Base-by-base conservation (phyloP, 2,329 filamentous ascomycete species). In the Microsporum ferrugineum region DNA sequence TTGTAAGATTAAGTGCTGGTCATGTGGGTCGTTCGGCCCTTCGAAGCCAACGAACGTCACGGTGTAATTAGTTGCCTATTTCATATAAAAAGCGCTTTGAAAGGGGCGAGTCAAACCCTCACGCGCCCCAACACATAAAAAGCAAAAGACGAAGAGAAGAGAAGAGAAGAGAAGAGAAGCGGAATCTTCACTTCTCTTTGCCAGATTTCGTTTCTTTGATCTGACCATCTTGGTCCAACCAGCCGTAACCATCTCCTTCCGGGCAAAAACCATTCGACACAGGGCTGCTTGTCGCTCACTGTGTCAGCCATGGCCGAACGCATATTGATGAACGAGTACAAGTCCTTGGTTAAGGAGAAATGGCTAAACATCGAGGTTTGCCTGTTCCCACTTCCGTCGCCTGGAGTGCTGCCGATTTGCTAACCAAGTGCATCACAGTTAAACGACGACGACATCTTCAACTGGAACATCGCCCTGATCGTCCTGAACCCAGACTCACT, bases 401-500 rank as follows among this genome's bases (percentile, higher is more conserved):
- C 43, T 7, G 36, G 57, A 34, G 61, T 55, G 60, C 57, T n/a
- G 10, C 51, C 41, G 53, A n/a, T 17, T 62, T 43, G 45, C 41
- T 58, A 10, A 43, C 57, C 10, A 45, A 31, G 31, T 57, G n/a
- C 29, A 17, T n/a, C 39, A 69, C 68, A 94, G 84, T 80, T 91
- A 39, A 83, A 90, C 65, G 84, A 91, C 68, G 82, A 86, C n/a
- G 90, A 94, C 72, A 84, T 97, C 64, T 87, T 95, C 71, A 82
- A 85, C 65, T 97, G 94, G 92, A 85, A 84, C 63, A 79, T 97
- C 56, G 91, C 88, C 2, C 83, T 99, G 62, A 91, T 96, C 77
- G 89, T 96, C 41, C 83, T 96, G 69, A 97, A 97, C 75, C 84
- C 89, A 0, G 91, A 96, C 68, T 96, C 91, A 64, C 81, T 88